Evolutionary conservation across 2,329 filamentous ascomycete genomes (phyloP).

Genomic region (Trichoderma lentiforme): DNA sequence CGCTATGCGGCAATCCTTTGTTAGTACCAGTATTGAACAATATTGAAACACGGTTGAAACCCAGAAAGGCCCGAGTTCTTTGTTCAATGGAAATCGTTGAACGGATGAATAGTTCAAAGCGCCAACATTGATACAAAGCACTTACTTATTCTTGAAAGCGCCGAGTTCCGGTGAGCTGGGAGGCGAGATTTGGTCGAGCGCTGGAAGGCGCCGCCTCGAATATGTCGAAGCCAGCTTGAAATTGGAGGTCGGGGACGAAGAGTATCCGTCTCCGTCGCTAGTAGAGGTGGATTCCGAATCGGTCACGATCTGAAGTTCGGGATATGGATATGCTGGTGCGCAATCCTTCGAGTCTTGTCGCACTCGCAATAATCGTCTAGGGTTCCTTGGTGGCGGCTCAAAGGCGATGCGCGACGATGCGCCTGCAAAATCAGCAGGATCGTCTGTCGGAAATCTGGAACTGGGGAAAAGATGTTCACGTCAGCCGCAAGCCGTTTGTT

Average conservation of each 20-base stretch:
- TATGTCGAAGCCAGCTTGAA: slow-evolving; percentile 27
- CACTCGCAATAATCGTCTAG: slow-evolving; percentile 28
- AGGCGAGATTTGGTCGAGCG: slow-evolving; percentile 51
- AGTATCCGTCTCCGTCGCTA: slow-evolving; percentile 32
- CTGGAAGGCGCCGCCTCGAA: slow-evolving; percentile 33
- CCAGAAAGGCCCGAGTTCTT: background rate
- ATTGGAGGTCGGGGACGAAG: slow-evolving; percentile 38
- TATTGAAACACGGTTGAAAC: background rate
- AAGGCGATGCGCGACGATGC: slow-evolving; percentile 27
- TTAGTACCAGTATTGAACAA: background rate
- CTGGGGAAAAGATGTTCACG: background rate
- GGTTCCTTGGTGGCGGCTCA: slow-evolving; percentile 37
- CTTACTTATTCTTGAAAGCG: slow-evolving; percentile 41
- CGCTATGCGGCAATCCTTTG: slow-evolving; percentile 28
- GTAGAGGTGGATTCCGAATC: slow-evolving; percentile 19
- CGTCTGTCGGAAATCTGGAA: background rate
- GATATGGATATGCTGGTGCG: slow-evolving; percentile 52
- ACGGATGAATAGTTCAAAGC: background rate
- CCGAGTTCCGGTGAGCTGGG: slow-evolving; percentile 54
- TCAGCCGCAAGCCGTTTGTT: slow-evolving; percentile 13
- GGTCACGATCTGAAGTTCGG: slow-evolving; percentile 17
- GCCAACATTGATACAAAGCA: slow-evolving; percentile 21
- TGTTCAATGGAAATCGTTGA: background rate
- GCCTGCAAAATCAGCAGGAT: background rate
- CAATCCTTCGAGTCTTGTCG: slow-evolving; percentile 17